Evolutionary conservation across 495 filamentous ascomycete species (phyloP), one percentile per base, ranked within the genome.

Genomic region (Viridothelium virens): DNA sequence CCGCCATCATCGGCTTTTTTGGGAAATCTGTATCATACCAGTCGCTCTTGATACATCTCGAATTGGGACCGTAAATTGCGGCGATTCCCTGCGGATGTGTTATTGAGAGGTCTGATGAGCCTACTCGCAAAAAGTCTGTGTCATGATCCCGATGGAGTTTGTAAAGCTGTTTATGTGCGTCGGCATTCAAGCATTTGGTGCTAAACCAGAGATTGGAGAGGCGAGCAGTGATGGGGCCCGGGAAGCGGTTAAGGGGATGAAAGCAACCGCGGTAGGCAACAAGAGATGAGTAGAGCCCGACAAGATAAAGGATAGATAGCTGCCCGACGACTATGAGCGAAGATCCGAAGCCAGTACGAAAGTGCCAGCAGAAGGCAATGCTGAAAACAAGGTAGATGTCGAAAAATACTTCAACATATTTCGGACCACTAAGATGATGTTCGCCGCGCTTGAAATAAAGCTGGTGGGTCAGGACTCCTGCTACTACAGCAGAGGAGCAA

Each of bases 241-340:
- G 79, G 65, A 83, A 83, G 9, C 66, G 64, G 14, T 77, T 70
- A 2, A 84, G 69, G 1, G 73, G 76, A 70, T 83, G 79, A 63
- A 82, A 78, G 66, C 75, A 80, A 9, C 69, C 36, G 9, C 81
- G 77, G 63, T 83, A 83, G 36, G 77, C 47, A 31, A 74, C 46
- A n/a, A 84, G 79, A 70, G 81, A 84, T 12, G 67, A 63, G 38
- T 79, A 73, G 0, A 84, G 68, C 5, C 66, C 74, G 2, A 59
- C 1, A 25, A 71, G 53, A 59, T 62, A 71, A 33, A 9, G n/a
- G 11, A 31, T 31, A 2, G 65, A 59, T 14, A 59, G 53, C 3
- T 34, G 31, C 36, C 53, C 53, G 18, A 18, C 31, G 7, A 36
- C 14, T 10, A 3, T 33, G 53, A 59, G 48, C 48, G 48, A 33